These are phyloP conservation scores for Penicillium sp. DNA, from an alignment of 2,329 filamentous ascomycete genomes.

Conservation along the genomic window DNA sequence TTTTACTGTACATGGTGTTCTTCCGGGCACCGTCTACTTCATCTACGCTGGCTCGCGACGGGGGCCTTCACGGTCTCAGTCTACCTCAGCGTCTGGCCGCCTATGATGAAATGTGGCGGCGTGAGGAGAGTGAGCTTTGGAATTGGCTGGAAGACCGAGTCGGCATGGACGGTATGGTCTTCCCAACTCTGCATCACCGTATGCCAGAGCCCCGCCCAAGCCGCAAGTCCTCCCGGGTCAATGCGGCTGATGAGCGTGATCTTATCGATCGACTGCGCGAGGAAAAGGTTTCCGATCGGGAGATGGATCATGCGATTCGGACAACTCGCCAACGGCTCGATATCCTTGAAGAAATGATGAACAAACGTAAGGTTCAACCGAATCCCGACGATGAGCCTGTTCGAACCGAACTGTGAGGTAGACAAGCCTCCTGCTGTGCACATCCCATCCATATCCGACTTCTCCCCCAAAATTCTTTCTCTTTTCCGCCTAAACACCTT, in stretches of 20 bases:
- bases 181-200: constrained; percentile 30
- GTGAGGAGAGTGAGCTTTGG: constrained; percentile 85
- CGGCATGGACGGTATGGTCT: constrained; percentile 57
- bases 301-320: constrained; percentile 73
- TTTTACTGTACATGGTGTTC: constrained; percentile 70
- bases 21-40: constrained; percentile 49
- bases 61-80: constrained; percentile 39
- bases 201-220: constrained; percentile 29
- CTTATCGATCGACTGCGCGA: constrained; percentile 56
- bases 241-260: constrained; percentile 37
- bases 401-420: constrained; percentile 23
- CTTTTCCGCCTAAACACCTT: background rate
- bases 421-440: background rate
- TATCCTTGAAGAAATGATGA: constrained; percentile 68
- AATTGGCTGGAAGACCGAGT: constrained; percentile 86
- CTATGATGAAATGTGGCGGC: constrained; percentile 89
- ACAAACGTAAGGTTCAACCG: constrained; percentile 47
- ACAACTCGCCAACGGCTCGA: constrained; percentile 81
- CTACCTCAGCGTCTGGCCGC: constrained; percentile 66
- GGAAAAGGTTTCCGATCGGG: constrained; percentile 65
- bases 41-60: constrained; percentile 32
- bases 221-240: constrained; percentile 43
- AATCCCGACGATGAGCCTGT: constrained; percentile 15
- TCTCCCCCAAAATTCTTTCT: background rate
- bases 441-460: background rate